These are phyloP conservation scores for Brassica rapa DNA, from an alignment of 345 rosid species.

Conservation along the genomic window DNA sequence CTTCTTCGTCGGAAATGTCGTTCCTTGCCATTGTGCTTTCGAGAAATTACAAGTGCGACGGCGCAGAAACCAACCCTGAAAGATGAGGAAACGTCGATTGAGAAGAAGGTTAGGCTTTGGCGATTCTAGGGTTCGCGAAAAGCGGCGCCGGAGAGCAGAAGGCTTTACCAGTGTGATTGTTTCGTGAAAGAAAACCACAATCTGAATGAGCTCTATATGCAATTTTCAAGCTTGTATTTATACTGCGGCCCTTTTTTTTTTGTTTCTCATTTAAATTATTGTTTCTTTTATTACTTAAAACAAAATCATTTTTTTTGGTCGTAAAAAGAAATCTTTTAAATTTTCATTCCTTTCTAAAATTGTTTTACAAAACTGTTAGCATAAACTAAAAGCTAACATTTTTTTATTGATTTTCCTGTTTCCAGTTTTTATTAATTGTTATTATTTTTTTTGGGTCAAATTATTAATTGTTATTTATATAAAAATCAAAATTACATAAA, in stretches of 20 bases:
- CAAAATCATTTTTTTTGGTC: no score
- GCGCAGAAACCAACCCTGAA: constrained; percentile 6
- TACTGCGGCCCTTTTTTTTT: not conserved
- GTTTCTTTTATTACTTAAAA: not conserved
- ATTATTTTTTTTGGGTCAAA: no score
- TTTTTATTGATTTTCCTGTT: no score
- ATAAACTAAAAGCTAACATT: no score
- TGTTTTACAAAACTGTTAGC: no score
- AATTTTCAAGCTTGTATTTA: not conserved
- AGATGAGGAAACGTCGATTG: constrained; percentile 4
- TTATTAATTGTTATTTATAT: no score
- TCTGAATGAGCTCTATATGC: not conserved
- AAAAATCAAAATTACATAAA: no score
- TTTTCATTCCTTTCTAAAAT: no score
- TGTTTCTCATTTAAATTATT: not conserved
- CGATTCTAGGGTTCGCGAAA: not conserved
- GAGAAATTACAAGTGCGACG: not conserved
- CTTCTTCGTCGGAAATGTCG: no score
- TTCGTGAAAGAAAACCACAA: not conserved
- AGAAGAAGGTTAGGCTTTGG: constrained; percentile 12
- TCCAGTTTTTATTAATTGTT: no score
- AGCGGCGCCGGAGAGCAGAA: not conserved
- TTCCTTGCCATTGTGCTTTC: constrained; percentile 30
- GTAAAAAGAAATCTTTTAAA: no score
- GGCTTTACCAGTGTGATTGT: not conserved